Evolutionary conservation across 2,329 filamentous ascomycete species (phyloP), one percentile per base, ranked within the genome.

Genomic region (Apiospora sp.): DNA sequence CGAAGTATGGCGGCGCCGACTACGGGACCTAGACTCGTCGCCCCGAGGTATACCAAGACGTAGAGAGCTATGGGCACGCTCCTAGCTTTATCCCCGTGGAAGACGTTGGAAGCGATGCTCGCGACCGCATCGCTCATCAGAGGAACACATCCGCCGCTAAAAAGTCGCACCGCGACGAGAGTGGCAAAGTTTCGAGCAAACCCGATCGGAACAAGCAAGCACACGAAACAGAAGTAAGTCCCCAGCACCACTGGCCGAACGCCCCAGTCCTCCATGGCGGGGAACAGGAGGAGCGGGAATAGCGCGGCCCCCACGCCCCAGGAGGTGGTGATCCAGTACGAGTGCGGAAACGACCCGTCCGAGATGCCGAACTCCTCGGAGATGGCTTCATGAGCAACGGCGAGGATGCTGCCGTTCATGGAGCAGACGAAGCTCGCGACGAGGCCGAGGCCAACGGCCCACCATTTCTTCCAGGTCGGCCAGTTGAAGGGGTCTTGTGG

Each of bases 251-350:
- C 75, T 2, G 77, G 75, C 27, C 79, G 76, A 22, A 81, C 72
- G 51, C 81, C 81, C 48, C 77, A 80, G 61, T 80, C 78, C 71
- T 83, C 84, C 79, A 84, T 85, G 30, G 85, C 71, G 1, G 84
- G 84, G 3, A 86, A 72, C 1, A 83, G 79, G 3, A 84, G 67
- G 6, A 86, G 73, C 8, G 84, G 82, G 14, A 82, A 82, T 0
- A 84, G 73, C 3, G 83, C 85, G 12, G 81, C 84, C 1, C 84
- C 84, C 1, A 85, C 70, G 24, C 81, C 83, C 84, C 70, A 71
- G 0, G 70, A 81, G 7, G 83, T 78, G 0, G 83, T 81, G 1
- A 81, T 78, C 80, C 82, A 85, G 72, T 82, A 84, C 13, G 81
- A 81, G 71, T 84, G 77, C 16, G 83, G 82, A 69, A 85, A 85